Evolutionary conservation across 148 eudicot genomes (phyloP).

Genomic region (Vaccinium darrowii): DNA sequence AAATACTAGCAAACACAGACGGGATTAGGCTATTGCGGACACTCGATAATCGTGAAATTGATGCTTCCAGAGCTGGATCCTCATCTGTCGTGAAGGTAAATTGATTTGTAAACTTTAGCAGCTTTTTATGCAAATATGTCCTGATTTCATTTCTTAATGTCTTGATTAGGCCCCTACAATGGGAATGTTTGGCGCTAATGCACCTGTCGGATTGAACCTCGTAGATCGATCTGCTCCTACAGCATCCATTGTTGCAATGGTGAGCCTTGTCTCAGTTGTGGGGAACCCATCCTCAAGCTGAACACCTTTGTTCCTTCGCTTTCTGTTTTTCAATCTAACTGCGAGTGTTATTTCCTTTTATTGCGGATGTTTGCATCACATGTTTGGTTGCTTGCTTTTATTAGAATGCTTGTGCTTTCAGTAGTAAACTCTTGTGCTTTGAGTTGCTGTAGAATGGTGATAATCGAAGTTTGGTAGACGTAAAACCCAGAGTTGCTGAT

Average conservation of each 20-base stretch:
- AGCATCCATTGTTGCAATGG: constrained; percentile 57
- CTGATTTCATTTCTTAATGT: constrained; percentile 12
- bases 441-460: constrained; percentile 61
- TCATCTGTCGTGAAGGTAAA: constrained; percentile 61
- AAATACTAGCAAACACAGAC: constrained; percentile 75
- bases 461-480: constrained; percentile 50
- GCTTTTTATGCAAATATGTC: constrained; percentile 8
- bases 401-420: constrained; percentile 3
- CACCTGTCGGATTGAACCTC: constrained; percentile 47
- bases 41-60: constrained; percentile 59
- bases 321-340: not conserved
- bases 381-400: constrained; percentile 1
- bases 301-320: not conserved
- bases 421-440: constrained; percentile 3
- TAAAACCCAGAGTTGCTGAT: constrained; percentile 64
- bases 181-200: constrained; percentile 52
- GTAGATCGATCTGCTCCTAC: constrained; percentile 61
- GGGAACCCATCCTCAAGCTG: not conserved
- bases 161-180: constrained; percentile 55
- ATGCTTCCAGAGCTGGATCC: constrained; percentile 62
- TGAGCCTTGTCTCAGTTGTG: constrained; percentile 21
- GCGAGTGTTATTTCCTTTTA: not conserved
- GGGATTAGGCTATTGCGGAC: constrained; percentile 59
- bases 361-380: not conserved
- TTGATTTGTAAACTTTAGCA: constrained; percentile 4